These are phyloP conservation scores for Geum urbanum DNA, from an alignment of 306 rosid species.

Conservation along the genomic window DNA sequence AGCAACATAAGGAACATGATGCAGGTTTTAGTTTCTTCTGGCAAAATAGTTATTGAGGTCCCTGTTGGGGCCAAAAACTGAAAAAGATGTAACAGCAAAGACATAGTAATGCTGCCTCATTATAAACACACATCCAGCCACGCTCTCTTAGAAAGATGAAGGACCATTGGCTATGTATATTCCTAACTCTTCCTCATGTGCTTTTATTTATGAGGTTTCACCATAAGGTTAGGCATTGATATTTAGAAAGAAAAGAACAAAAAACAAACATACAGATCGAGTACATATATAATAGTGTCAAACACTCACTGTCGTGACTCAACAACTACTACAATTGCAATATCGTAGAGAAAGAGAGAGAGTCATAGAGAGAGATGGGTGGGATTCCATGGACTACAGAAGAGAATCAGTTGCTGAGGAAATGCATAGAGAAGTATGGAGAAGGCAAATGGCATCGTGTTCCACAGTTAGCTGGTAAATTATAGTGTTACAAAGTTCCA, in stretches of 20 bases:
- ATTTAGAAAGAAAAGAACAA: not conserved
- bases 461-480: constrained; percentile 59
- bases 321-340: not conserved
- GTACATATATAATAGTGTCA: not conserved
- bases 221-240: not conserved
- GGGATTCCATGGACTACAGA: constrained; percentile 70
- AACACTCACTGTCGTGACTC: not conserved
- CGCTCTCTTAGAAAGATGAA: constrained; percentile 32
- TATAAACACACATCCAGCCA: constrained; percentile 18
- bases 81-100: not conserved
- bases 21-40: not conserved
- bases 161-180: constrained; percentile 44
- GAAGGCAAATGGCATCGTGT: constrained; percentile 73
- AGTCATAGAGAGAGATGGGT: constrained; percentile 39
- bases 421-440: constrained; percentile 57
- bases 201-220: not conserved
- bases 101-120: constrained; percentile 32
- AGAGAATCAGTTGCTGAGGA: constrained; percentile 59
- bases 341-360: not conserved
- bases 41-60: constrained; percentile 4
- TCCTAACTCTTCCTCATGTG: constrained; percentile 8
- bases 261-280: not conserved
- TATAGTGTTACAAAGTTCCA: too few relatives aligned
- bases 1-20: not conserved
- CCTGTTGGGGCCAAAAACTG: not conserved